A percentile compares a stretch with the other conserved stretches of the same genome.
Evolutionary conservation across 1,284 basidiomycete species (phyloP).

Genomic region (Trichosporon coremiiforme): DNA sequence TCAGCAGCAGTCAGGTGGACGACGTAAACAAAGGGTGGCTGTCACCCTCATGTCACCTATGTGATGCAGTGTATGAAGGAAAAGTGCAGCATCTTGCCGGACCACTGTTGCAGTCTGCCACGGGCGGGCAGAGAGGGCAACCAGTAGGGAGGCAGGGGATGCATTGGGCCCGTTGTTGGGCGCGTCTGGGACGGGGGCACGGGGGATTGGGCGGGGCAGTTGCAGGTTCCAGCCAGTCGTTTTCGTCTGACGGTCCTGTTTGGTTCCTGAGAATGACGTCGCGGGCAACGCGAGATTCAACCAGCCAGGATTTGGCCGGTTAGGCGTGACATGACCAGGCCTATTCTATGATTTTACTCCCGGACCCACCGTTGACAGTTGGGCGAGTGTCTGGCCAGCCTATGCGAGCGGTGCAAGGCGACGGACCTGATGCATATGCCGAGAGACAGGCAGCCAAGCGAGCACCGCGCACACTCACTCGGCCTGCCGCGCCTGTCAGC

Average conservation of each 20-base stretch:
- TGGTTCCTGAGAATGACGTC: constrained; percentile 13
- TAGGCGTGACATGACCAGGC: neutral
- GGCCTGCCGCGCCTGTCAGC: neutral
- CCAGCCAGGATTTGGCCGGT: neutral
- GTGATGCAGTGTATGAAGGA: neutral
- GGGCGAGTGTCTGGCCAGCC: neutral
- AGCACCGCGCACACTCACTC: neutral
- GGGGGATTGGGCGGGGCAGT: constrained; percentile 1
- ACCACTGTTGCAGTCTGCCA: neutral
- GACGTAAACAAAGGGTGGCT: constrained; percentile 6
- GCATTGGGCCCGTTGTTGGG: neutral
- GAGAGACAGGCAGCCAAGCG: neutral
- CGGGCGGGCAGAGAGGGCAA: neutral
- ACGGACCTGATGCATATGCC: neutral
- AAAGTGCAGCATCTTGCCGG: neutral
- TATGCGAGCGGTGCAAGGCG: neutral
- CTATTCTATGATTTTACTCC: constrained; percentile 2
- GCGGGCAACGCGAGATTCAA: neutral
- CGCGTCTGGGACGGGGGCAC: neutral
- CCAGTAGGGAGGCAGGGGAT: neutral
- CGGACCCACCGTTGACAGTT: constrained; percentile 10
- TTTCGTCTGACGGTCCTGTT: neutral
- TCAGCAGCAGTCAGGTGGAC: neutral
- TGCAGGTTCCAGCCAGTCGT: neutral
- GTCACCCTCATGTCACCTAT: constrained; percentile 1